Percentiles rank a stretch among this genome's conserved stretches.
Evolutionary conservation across 1,284 basidiomycete species (phyloP).

Genomic region (Puccinia hordei): DNA sequence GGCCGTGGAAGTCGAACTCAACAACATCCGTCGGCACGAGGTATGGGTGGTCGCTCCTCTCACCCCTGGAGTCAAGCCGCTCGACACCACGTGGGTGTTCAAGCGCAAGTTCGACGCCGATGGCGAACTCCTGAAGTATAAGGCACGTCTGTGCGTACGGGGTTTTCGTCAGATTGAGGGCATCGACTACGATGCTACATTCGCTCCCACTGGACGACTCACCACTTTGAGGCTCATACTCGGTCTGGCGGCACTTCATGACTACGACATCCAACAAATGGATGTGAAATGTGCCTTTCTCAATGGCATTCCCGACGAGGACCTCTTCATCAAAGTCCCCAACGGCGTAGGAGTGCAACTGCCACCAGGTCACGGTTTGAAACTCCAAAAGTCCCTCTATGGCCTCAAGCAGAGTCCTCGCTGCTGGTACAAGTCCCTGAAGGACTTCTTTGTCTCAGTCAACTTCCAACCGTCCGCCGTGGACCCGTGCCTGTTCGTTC

Average conservation of each 20-base stretch:
- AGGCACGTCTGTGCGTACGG: neutral
- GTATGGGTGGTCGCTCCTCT: neutral
- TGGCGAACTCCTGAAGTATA: constrained; percentile 1
- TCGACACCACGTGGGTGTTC: constrained; percentile 23
- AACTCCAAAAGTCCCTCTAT: constrained; percentile 18
- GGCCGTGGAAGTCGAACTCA: neutral
- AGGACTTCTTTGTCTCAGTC: neutral
- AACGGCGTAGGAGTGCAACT: neutral
- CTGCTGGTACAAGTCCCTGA: constrained; percentile 18
- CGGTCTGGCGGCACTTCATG: neutral
- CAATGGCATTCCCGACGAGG: neutral
- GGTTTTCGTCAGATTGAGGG: constrained; percentile 18
- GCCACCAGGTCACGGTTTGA: neutral
- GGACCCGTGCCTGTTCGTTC: constrained; percentile 20
- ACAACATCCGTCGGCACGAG: constrained; percentile 6
- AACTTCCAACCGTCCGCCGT: neutral
- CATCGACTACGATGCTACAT: neutral
- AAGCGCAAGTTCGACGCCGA: constrained; percentile 5
- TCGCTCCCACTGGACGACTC: neutral
- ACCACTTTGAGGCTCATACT: neutral
- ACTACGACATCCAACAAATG: constrained; percentile 31
- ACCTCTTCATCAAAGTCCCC: constrained; percentile 10
- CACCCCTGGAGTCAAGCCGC: neutral
- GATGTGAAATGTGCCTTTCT: constrained; percentile 7
- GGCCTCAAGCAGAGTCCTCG: constrained; percentile 9